Conservation (phyloP, 495 filamentous ascomycete species). For the Astrothelium macrocarpum region DNA sequence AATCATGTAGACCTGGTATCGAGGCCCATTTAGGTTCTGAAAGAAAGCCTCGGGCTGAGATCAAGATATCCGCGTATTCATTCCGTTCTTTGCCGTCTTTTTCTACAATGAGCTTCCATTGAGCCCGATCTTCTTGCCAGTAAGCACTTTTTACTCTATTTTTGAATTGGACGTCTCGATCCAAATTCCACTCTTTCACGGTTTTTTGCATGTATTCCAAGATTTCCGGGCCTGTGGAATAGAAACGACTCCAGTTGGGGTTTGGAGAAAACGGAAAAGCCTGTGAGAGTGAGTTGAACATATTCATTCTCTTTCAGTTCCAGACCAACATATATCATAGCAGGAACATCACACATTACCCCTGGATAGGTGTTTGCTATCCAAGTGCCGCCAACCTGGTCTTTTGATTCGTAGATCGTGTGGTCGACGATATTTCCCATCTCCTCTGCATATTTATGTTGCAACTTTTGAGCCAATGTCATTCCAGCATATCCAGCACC, state of each 20-base stretch:
- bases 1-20: conserved; percentile 19
- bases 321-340: conserved; percentile 22
- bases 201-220: conserved; percentile 26
- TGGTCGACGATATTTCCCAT: conserved; percentile 21
- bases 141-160: conserved; percentile 23
- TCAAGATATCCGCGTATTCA: conserved; percentile 24
- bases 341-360: conserved; percentile 29
- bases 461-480: conserved; percentile 29
- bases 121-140: conserved; percentile 24
- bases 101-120: conserved; percentile 18
- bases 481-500: conserved; percentile 29
- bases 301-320: not conserved
- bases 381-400: conserved; percentile 28
- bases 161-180: conserved; percentile 24
- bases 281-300: conserved; percentile 5
- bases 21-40: conserved; percentile 22
- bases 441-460: conserved; percentile 20
- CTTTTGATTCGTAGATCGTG: conserved; percentile 30
- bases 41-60: conserved; percentile 30
- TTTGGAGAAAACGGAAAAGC: conserved; percentile 31
- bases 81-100: conserved; percentile 10
- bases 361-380: conserved; percentile 30
- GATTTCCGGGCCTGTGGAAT: conserved; percentile 29
- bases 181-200: conserved; percentile 14
- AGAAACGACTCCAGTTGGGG: conserved; percentile 30